These are phyloP conservation scores for Croton laevigatus DNA, from an alignment of 441 rosid genomes.

Conservation along the genomic window DNA sequence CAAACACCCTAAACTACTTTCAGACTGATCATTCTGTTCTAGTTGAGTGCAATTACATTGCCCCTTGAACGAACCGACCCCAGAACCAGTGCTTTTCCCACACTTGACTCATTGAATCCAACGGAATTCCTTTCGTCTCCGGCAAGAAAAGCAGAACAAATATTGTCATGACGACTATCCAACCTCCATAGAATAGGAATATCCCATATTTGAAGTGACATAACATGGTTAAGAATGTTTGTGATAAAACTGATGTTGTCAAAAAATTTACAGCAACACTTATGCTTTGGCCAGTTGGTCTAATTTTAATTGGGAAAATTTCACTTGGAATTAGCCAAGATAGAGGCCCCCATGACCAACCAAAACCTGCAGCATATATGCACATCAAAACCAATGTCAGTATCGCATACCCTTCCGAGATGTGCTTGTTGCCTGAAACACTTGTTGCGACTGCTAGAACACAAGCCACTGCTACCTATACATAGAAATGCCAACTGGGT, in stretches of 20 bases:
- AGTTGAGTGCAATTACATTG: background rate
- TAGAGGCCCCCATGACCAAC: constrained; percentile 93
- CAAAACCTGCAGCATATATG: constrained; percentile 78
- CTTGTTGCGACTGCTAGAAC: constrained; percentile 51
- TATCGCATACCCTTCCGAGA: constrained; percentile 44
- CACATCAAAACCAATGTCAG: constrained; percentile 54
- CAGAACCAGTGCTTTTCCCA: constrained; percentile 87
- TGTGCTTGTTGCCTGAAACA: constrained; percentile 40
- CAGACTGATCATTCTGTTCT: background rate
- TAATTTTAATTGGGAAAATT: constrained; percentile 72
- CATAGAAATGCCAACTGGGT: background rate
- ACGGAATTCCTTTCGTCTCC: constrained; percentile 71
- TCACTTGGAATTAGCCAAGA: constrained; percentile 82
- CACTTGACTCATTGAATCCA: constrained; percentile 62
- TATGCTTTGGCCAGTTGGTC: constrained; percentile 78
- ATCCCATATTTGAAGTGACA: constrained; percentile 72
- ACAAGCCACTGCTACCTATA: constrained; percentile 47
- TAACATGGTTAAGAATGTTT: constrained; percentile 64
- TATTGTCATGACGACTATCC: constrained; percentile 66
- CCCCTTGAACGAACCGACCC: constrained; percentile 41
- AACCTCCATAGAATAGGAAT: constrained; percentile 68
- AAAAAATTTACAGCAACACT: constrained; percentile 65
- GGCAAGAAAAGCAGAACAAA: constrained; percentile 65
- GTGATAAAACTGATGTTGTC: constrained; percentile 59
- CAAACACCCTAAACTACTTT: too few species aligned